Conservation (phyloP, 768 basidiomycete genomes). For the Boletales sp. region DNA sequence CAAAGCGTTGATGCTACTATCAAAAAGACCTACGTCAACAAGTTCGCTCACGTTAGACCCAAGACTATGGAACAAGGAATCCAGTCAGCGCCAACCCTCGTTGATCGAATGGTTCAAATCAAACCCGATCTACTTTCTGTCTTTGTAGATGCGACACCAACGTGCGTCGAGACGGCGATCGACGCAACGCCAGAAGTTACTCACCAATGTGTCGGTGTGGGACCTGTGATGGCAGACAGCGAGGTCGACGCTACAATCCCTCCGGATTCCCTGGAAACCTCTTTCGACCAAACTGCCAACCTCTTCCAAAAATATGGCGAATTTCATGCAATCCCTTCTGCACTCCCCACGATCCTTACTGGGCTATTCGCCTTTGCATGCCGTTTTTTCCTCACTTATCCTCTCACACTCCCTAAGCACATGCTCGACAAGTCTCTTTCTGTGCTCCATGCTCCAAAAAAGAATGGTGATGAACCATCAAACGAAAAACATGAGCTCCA, state of each 20-base stretch:
- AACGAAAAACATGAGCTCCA: constrained; percentile 30
- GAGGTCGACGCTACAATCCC: constrained; percentile 32
- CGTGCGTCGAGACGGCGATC: constrained; percentile 41
- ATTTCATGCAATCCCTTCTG: constrained; percentile 30
- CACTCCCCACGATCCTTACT: constrained; percentile 26
- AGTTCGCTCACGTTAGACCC: constrained; percentile 40
- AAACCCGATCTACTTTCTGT: constrained; percentile 36
- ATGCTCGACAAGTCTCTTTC: constrained; percentile 35
- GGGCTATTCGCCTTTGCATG: constrained; percentile 47
- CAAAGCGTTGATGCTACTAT: constrained; percentile 54
- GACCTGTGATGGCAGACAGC: constrained; percentile 24
- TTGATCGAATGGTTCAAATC: constrained; percentile 38
- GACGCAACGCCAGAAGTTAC: constrained; percentile 38
- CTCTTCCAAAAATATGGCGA: constrained; percentile 23
- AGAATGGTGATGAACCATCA: constrained; percentile 25
- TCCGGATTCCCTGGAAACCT: constrained; percentile 19
- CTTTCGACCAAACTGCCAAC: constrained; percentile 20
- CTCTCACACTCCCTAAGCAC: constrained; percentile 47
- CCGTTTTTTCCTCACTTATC: constrained; percentile 45
- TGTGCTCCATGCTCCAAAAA: constrained; percentile 30
- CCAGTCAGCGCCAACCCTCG: constrained; percentile 37
- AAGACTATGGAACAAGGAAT: constrained; percentile 31
- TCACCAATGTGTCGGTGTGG: constrained; percentile 33
- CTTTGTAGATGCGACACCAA: constrained; percentile 53
- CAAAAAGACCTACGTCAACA: constrained; percentile 34